Evolutionary conservation across 176 grass and related monocot genomes (phyloP), one percentile per base, ranked within the genome.

Genomic region (Aegilops bicornis): DNA sequence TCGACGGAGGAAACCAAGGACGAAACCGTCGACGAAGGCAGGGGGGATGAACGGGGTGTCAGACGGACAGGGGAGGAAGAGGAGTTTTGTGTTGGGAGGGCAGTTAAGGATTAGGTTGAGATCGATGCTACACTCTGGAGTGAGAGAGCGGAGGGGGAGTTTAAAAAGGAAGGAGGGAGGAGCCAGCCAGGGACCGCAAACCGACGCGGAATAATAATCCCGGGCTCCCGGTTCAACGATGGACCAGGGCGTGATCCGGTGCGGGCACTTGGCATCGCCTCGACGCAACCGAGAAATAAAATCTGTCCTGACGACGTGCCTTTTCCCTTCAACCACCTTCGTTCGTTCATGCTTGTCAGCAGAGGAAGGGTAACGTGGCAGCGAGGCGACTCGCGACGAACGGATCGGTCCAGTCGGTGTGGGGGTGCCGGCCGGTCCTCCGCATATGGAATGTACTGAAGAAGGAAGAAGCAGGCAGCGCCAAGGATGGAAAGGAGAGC

Each of bases 31-130:
- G 86, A 30, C 33, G 50, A 19, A 52, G 15, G 40, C 50, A 79
- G 31, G 25, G 59, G 12, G 30, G 6, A 33, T 6, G 45, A 14
- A 4, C 0, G 4, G 22, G 20, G 9, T 1, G 31, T 2, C 43
- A 3, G 52, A 29, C 27, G 10, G 64, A 13, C 25, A 17, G 61
- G 22, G 42, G 10, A 62, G 62, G 65, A 39, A 65, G 37, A 42
- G 11, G 17, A 62, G 75, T 84, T 81, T 15, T 8, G 76, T 67
- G 35, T 47, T 63, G 27, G 62, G 80, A 64, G 60, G 47, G 65
- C 67, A 72, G 63, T 83, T 80, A 73, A 78, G 85, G 85, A 84
- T 84, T 75, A 75, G 85, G 88, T 71, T 85, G 50, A 54, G 50
- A 54, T 33, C 8, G 47, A 27, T 63, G 50, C 25, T 54, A 27